Base-by-base conservation (phyloP, 495 filamentous ascomycete genomes). In the Rhizodiscina lignyota region DNA sequence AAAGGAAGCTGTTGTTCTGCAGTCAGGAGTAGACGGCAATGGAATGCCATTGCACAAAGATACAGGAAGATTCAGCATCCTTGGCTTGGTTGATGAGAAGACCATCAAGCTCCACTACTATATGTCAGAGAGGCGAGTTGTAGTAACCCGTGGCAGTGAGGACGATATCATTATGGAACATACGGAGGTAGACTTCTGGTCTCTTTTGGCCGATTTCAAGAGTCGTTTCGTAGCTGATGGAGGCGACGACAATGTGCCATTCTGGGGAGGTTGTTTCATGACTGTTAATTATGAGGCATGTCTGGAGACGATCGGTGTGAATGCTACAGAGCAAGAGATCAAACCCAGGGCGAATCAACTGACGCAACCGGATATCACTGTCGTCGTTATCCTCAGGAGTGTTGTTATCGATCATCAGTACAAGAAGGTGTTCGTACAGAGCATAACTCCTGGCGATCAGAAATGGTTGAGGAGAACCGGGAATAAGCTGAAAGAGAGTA, bases 221-320 rank as follows among this genome's bases (percentile, higher is more conserved):
- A 51, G 58, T 37, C 62, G 59, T 29, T 62, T 52, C 35, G 60
- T 67, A 13, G 6, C 24, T 16, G 53, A 40, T 3, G 51, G 59
- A 17, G 67, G 60, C 2, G 48, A 55, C 27, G 41, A 43, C 0
- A 50, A 53, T 22, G 54, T 58, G 27, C 86, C 63, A 2, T 97
- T 97, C 48, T 76, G 83, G 60, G 87, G 86, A 29, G 87, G 87
- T 0, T 74, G 94, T 32, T 69, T 94, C 54, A 89, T 89, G 0
- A 93, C 79, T 48, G 77, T 85, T 30, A 83, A 81, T 1, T 94
- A 94, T 42, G 87, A 97, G 50, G 66, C 84, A 32, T 83, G 85
- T 0, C 61, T 94, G 0, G 51, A 66, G 18, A 64, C 66, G 2
- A 72, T 83, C 20, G 61, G 55, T 21, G n/a, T n/a, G n/a, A n/a